Percentiles rank a stretch among this genome's conserved stretches.
Conservation (phyloP, 164 flowering plant genomes). For the Vitis vinifera region DNA sequence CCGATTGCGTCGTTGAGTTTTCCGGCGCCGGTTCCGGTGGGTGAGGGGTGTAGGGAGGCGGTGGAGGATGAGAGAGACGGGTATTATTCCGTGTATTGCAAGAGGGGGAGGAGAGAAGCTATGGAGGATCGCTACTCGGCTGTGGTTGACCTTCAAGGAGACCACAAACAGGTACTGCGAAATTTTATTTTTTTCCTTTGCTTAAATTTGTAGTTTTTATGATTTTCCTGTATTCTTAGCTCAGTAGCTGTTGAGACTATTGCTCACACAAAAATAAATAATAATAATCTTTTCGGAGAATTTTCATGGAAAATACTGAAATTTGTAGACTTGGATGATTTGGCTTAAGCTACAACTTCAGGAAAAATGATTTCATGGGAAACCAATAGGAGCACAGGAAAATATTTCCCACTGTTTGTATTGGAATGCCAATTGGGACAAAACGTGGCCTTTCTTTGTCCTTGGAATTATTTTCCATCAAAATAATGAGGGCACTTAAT, state of each 20-base stretch:
- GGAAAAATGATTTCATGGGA: too few species aligned
- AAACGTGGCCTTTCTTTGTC: too few species aligned
- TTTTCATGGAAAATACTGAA: too few species aligned
- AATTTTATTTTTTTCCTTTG: not conserved
- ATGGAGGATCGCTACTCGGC: constrained; percentile 89
- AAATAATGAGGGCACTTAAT: too few species aligned
- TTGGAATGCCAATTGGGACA: too few species aligned
- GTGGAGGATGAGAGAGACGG: constrained; percentile 57
- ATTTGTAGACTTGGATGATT: too few species aligned
- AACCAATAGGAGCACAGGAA: too few species aligned
- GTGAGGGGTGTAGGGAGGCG: constrained; percentile 18
- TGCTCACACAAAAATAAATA: too few species aligned
- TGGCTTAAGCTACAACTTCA: too few species aligned
- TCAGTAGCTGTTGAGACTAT: not conserved
- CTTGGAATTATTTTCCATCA: too few species aligned
- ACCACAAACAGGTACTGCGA: constrained; percentile 66
- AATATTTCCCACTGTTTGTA: too few species aligned
- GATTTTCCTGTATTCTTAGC: not conserved
- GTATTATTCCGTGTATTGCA: constrained; percentile 65
- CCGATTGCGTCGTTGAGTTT: constrained; percentile 47
- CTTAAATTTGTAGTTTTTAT: not conserved
- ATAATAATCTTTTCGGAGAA: too few species aligned
- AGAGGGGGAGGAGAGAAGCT: constrained; percentile 73
- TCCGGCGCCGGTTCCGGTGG: constrained; percentile 10
- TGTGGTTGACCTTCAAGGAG: constrained; percentile 46